Base-by-base conservation (phyloP, 306 rosid species). In the Castanopsis chinensis region DNA sequence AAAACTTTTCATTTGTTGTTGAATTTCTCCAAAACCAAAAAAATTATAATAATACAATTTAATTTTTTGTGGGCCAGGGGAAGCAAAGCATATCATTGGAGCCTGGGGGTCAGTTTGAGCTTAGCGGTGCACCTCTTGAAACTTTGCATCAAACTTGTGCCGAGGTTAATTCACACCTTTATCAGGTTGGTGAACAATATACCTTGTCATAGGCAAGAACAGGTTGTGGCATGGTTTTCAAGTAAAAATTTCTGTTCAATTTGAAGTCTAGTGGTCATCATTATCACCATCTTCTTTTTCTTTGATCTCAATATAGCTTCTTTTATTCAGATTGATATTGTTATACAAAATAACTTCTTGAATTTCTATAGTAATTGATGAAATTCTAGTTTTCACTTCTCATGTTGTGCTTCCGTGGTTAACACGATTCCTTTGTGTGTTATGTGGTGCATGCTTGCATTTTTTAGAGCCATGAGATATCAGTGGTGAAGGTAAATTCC, bases 71-170 rank as follows among this genome's bases (percentile, higher is more conserved):
- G 86, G 76, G 75, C 83, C 92, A 93, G 99, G 98, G 99, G 27
- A 91, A 90, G 89, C 98, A 96, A 84, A 91, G 96, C 89, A 93
- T 96, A 83, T 96, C 99, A 55, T 80, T 96, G 82, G 99, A 96
- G 88, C 99, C 98, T 59, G 99, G 99, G 13, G 99, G 98, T 85
- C 98, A 96, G 83, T 93, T 96, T 91, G 99, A 96, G 88, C 97
- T 96, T 68, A 96, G 99, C 80, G 98, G 99, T 32, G 99, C 99
- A 54, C 99, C 99, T 74, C 89, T 96, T 82, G 98, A 93, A 85
- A 96, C 98, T 25, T 87, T 96, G 89, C 99, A 96, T 88, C 99
- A 93, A 80, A 96, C 99, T 74, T 96, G 98, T 82, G 98, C 99
- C 27, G 98, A 96, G 90, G 96, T 96, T 82, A 90, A 96, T 80